Conservation (phyloP, 2,329 filamentous ascomycete species). For the Fragosphaeria purpurea region DNA sequence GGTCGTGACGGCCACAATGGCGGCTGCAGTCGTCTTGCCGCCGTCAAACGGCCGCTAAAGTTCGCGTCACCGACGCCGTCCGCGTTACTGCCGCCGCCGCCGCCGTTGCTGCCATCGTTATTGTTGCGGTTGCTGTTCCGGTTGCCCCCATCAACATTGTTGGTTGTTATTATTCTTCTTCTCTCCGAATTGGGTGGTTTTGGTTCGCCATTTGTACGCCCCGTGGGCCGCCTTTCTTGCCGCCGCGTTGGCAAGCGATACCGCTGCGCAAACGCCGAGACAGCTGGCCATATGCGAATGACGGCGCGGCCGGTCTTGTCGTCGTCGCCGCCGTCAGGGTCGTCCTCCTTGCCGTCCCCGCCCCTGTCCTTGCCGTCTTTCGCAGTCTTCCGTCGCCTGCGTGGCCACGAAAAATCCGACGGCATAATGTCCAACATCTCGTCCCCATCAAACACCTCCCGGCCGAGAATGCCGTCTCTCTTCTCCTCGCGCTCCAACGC, state of each 20-base stretch:
- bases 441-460: constrained; percentile 88
- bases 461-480: constrained; percentile 82
- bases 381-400: constrained; percentile 24
- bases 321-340: constrained; percentile 26
- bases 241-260: constrained; percentile 25
- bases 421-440: constrained; percentile 68
- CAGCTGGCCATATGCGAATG: constrained; percentile 8
- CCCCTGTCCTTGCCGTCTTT: constrained; percentile 18
- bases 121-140: too few relatives aligned
- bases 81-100: constrained; percentile 14
- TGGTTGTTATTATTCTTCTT: too few relatives aligned
- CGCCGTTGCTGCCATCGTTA: too few relatives aligned
- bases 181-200: too few relatives aligned
- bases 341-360: constrained; percentile 19
- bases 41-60: constrained; percentile 14
- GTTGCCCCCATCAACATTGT: too few relatives aligned
- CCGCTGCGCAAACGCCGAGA: constrained; percentile 28
- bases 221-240: not conserved
- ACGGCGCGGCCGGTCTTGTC: not conserved
- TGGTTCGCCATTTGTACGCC: too few relatives aligned
- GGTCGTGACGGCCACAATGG: constrained; percentile 48
- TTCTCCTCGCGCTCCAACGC: constrained; percentile 85
- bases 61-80: constrained; percentile 18
- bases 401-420: constrained; percentile 39
- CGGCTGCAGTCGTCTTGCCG: constrained; percentile 25